phyloP scores from a whole-genome alignment of 1,139 yeast species.

The Magnusiomyces tetraspermus region DNA sequence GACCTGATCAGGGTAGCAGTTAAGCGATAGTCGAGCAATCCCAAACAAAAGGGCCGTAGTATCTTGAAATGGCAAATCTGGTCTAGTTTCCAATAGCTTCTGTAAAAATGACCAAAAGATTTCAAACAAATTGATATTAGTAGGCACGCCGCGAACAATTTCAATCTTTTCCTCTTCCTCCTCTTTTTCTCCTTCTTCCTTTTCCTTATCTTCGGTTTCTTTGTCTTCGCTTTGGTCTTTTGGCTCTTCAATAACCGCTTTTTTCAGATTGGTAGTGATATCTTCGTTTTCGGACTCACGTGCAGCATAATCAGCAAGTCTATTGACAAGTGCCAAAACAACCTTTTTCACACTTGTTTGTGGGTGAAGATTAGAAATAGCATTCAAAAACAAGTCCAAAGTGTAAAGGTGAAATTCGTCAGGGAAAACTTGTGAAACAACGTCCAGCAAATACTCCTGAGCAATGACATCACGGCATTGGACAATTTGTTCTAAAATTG shows the following conservation, averaged over 20 bases:
- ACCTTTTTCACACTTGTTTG: conserved; percentile 58
- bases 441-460: conserved; percentile 83
- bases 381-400: conserved; percentile 52
- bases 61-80: conserved; percentile 57
- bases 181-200: no score
- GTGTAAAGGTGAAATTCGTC: conserved; percentile 82
- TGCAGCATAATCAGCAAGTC: conserved; percentile 53
- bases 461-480: conserved; percentile 90
- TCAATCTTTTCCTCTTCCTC: conserved; percentile 7
- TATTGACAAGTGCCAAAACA: conserved; percentile 58
- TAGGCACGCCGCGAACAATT: conserved; percentile 17
- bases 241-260: neutral
- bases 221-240: no score
- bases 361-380: conserved; percentile 62
- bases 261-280: neutral
- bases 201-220: no score
- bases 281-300: conserved; percentile 24
- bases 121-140: conserved; percentile 39
- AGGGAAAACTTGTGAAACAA: conserved; percentile 86
- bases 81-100: conserved; percentile 45
- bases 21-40: conserved; percentile 54
- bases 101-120: conserved; percentile 58
- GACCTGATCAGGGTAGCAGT: conserved; percentile 55
- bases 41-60: conserved; percentile 57
- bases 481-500: conserved; percentile 77